Percentiles rank a stretch among this genome's conserved stretches.
Evolutionary conservation across 2,329 filamentous ascomycete species (phyloP).

Genomic region (Hypomyces rosellus): DNA sequence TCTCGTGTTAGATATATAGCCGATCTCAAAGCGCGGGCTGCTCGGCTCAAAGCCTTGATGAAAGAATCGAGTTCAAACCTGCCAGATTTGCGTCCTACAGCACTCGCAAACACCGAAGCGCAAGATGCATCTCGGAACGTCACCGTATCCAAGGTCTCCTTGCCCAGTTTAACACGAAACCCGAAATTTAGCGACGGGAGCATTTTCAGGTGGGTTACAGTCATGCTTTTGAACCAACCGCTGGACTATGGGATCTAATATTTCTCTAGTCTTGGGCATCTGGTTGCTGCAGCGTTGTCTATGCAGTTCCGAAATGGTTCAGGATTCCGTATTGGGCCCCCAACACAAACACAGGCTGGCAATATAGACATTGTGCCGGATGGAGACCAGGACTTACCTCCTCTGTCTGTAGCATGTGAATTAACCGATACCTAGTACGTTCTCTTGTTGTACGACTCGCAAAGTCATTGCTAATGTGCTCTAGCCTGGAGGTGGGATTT

Average conservation of each 20-base stretch:
- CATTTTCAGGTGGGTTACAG: conserved; percentile 4
- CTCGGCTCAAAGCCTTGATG: conserved; percentile 1
- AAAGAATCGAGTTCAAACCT: neutral
- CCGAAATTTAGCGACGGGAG: conserved; percentile 8
- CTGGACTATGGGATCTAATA: neutral
- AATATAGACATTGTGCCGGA: neutral
- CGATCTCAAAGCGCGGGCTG: conserved; percentile 6
- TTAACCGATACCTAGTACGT: conserved; percentile 3
- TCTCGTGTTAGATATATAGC: conserved; percentile 5
- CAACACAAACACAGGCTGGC: conserved; percentile 2
- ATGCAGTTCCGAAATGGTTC: conserved; percentile 5
- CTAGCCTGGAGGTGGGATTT: conserved; percentile 2
- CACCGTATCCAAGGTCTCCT: neutral
- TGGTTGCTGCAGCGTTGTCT: conserved; percentile 8
- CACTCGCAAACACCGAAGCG: neutral
- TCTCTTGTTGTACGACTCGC: neutral
- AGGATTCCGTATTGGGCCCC: neutral
- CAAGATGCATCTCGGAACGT: neutral
- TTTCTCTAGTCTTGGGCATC: conserved; percentile 3
- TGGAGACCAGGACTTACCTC: neutral
- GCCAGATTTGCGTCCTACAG: too few species aligned
- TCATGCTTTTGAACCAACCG: neutral
- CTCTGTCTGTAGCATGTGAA: conserved; percentile 3
- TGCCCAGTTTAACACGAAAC: neutral
- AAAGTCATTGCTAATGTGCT: neutral